A percentile compares a stretch with the other conserved stretches of the same genome.
Conservation (phyloP, 2,329 filamentous ascomycete genomes). For the Ambrosiella beaveri region DNA sequence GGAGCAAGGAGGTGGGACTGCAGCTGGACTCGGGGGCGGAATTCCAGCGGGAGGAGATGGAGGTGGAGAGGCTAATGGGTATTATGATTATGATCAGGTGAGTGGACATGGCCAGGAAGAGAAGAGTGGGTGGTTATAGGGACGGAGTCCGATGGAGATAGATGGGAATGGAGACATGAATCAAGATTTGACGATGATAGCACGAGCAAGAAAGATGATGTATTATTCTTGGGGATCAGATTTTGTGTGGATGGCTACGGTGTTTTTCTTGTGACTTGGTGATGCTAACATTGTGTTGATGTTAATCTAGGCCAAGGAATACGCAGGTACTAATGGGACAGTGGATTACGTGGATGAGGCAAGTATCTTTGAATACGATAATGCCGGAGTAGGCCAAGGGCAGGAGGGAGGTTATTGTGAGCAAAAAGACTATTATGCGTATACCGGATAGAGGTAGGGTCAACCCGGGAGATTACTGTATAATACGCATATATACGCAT, state of each 20-base stretch:
- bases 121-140: not conserved
- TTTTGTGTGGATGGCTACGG: not conserved
- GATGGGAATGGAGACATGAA: not conserved
- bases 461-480: no score
- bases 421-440: not conserved
- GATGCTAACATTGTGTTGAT: no score
- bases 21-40: slow-evolving; percentile 19
- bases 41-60: slow-evolving; percentile 21
- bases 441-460: no score
- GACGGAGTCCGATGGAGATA: not conserved
- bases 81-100: slow-evolving; percentile 37
- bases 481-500: no score
- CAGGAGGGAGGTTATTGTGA: not conserved
- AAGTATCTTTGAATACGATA: not conserved
- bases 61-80: slow-evolving; percentile 24
- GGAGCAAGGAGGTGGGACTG: slow-evolving; percentile 28
- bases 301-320: not conserved
- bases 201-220: not conserved
- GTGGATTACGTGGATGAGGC: not conserved
- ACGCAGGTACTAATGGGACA: not conserved
- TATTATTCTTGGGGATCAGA: not conserved
- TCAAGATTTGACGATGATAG: not conserved
- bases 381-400: no score
- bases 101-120: slow-evolving; percentile 17
- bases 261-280: not conserved